Evolutionary conservation across 164 flowering plant genomes (phyloP).

Genomic region (Vitis vinifera): DNA sequence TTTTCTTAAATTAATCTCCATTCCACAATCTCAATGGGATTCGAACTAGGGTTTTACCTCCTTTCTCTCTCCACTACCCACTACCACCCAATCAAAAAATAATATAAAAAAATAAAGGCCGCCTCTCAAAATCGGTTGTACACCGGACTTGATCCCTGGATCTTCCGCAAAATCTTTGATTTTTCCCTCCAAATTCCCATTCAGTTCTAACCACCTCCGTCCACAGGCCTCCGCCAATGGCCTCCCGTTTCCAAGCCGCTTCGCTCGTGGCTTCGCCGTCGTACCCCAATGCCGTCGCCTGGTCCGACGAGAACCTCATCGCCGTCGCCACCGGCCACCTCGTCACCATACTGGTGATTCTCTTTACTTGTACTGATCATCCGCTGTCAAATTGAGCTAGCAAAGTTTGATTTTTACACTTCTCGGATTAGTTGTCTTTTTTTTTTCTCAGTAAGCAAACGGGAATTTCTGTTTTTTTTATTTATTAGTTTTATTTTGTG

Average conservation of each 20-base stretch:
- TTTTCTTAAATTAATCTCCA: too few relatives aligned
- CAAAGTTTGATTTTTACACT: not conserved
- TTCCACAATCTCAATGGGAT: not conserved
- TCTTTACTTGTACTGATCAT: not conserved
- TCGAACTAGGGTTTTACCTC: constrained; percentile 4
- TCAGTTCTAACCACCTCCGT: too few relatives aligned
- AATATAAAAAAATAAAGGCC: too few relatives aligned
- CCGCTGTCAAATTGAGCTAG: not conserved
- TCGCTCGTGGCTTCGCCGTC: constrained; percentile 54
- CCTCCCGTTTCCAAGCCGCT: constrained; percentile 56
- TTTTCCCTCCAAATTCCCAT: constrained; percentile 18
- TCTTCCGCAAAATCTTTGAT: too few relatives aligned
- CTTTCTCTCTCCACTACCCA: not conserved
- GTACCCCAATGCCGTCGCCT: constrained; percentile 71
- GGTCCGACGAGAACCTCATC: constrained; percentile 90
- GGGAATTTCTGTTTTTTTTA: not conserved
- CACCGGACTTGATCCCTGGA: too few relatives aligned
- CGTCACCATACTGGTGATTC: constrained; percentile 65
- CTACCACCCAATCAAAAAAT: not conserved
- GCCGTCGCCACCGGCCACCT: constrained; percentile 80
- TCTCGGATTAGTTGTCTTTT: not conserved
- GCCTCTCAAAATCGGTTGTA: too few relatives aligned
- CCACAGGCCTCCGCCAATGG: constrained; percentile 19
- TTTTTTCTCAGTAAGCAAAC: not conserved
- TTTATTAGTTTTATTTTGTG: constrained; percentile 7